Base-by-base conservation (phyloP, 306 rosid species). In the Cucurbita maxima region DNA sequence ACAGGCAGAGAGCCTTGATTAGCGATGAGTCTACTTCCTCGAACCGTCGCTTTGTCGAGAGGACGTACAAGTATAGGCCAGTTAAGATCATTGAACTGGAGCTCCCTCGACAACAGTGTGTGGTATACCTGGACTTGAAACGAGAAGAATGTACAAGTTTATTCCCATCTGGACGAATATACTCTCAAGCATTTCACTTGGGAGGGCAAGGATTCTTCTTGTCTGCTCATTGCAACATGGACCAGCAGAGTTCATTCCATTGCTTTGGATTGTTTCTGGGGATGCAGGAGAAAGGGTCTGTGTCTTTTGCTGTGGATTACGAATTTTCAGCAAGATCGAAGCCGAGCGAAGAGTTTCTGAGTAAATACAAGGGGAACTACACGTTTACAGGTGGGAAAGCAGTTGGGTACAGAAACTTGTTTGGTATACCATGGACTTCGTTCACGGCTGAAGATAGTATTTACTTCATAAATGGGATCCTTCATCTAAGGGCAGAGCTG, bases 171-270 rank as follows among this genome's bases (percentile, higher is more conserved):
- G 96, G 98, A 48, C 88, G 98, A 57, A 90, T 94, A 15, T 94
- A 94, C 85, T 94, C 98, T 14, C 98, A 94, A 81, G 98, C 98
- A 61, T 94, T 94, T 75, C 96, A 94, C 80, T 81, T 94, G 86
- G 97, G 98, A 4, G 98, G 96, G 8, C 97, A 94, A 76, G 98
- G 98, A 48, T 94, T 94, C 81, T 94, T 94, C 76, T 89, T 94
- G 5, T 94, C 98, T 34, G 97, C 98, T 2, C 98, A 94, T 79
- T 94, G 98, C 83, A 91, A 94, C 88, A 90, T 94, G 98, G 97
- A 94, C 82, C 98, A 94, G 78, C 96, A 90, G 78, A 85, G 92
- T 76, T 87, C 96, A 54, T 90, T 89, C 87, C 97, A 94, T 73
- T 94, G 98, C 82, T 94, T 94, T 72, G 98, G 98, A 43, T 83